These are phyloP conservation scores for Pseudocercospora vitis DNA, from an alignment of 2,329 filamentous ascomycete genomes.

Conservation along the genomic window DNA sequence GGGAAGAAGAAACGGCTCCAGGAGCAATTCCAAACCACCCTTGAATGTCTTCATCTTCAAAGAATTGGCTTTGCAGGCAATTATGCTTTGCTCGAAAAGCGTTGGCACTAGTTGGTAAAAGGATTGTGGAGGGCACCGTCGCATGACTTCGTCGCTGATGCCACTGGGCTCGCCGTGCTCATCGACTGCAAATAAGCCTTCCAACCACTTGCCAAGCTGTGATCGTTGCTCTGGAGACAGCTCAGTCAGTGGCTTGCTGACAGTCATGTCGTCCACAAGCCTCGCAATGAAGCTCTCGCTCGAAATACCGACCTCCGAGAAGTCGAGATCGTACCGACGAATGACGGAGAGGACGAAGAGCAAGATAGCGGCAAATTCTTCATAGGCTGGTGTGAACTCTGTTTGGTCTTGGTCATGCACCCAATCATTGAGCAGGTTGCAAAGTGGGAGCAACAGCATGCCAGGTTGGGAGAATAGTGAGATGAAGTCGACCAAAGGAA, in stretches of 20 bases:
- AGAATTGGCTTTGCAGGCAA: conserved; percentile 65
- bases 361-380: conserved; percentile 78
- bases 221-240: conserved; percentile 64
- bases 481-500: conserved; percentile 70
- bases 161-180: conserved; percentile 56
- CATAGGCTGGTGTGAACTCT: conserved; percentile 82
- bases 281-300: conserved; percentile 68
- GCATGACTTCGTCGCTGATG: conserved; percentile 77
- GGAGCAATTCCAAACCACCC: conserved; percentile 74
- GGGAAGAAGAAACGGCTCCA: conserved; percentile 78
- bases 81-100: conserved; percentile 71
- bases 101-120: conserved; percentile 78
- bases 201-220: conserved; percentile 72
- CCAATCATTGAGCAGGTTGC: conserved; percentile 75
- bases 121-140: conserved; percentile 76
- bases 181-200: conserved; percentile 73
- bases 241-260: conserved; percentile 59
- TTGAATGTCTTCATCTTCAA: conserved; percentile 70
- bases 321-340: conserved; percentile 69
- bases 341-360: conserved; percentile 71
- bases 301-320: conserved; percentile 63
- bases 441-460: conserved; percentile 70
- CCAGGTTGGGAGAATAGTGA: conserved; percentile 71
- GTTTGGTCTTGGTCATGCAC: conserved; percentile 76
- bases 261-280: conserved; percentile 61